Base-by-base conservation (phyloP, 2,329 filamentous ascomycete species). In the Fusarium nelsonii region DNA sequence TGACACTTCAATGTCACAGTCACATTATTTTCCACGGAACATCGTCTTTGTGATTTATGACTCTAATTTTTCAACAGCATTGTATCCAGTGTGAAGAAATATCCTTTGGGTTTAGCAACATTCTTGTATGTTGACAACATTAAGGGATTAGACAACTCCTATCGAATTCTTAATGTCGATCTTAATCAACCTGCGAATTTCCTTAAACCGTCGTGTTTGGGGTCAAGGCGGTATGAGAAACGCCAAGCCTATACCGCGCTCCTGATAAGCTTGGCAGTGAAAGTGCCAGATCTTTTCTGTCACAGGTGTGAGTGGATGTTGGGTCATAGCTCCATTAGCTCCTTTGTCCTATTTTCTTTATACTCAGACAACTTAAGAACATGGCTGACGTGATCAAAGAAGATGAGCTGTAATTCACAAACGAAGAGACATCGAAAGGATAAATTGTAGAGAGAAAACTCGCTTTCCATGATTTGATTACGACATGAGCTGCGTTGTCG, bases 1-100 rank as follows among this genome's bases (percentile, higher is more conserved):
- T 63, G 72, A 71, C 63, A 74, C 58, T 23, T 52, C 40, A 58
- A 53, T 69, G 26, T 49, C 59, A 61, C 65, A 71, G 68, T 66
- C 67, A 68, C 48, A 34, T 20, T 4, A 33, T 39, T 10, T 4
- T 33, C 9, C 9, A 30, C 6, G 11, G 9, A 23, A 14, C 12
- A n/a, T 28, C 16, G 16, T n/a, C 33, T 30, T n/a, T 11, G 6
- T 37, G 34, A 16, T 36, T n/a, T 33, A n/a, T 39, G 10, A 26
- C 4, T 7, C 11, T 26, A 43, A 8, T 14, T 10, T 4, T 26
- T 10, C 14, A 26, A 41, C 20, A 4, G 2, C 15, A 26, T 16
- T 16, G 20, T 14, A 23, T 8, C n/a, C 4, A 2, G 5, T 40
- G 6, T 16, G n/a, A 44, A 30, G 16, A 6, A 9, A 8, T 16